These are phyloP conservation scores for Coniochaeta prunicola DNA, from an alignment of 2,329 filamentous ascomycete genomes.

Conservation along the genomic window DNA sequence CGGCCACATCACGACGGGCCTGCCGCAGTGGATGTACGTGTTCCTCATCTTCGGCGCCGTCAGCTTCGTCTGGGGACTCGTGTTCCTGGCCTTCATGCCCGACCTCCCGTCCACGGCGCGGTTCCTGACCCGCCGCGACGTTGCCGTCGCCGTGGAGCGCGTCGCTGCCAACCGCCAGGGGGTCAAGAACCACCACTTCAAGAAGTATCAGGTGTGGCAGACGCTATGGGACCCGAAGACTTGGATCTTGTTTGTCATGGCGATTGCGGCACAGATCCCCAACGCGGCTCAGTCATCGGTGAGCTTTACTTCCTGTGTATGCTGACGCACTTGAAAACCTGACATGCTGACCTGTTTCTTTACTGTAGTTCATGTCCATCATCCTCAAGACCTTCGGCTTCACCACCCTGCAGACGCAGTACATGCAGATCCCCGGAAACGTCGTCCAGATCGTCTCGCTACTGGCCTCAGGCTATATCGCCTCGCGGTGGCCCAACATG, in stretches of 20 bases:
- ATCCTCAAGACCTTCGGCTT: slow-evolving; percentile 25
- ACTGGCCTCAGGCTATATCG: slow-evolving; percentile 41
- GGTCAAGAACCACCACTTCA: slow-evolving; percentile 43
- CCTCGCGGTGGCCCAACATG: slow-evolving; percentile 42
- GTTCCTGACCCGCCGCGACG: slow-evolving; percentile 52
- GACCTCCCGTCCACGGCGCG: slow-evolving; percentile 56
- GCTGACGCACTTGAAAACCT: too few relatives aligned
- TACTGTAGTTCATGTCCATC: slow-evolving; percentile 22
- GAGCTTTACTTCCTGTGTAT: not conserved
- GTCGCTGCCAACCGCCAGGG: slow-evolving; percentile 44
- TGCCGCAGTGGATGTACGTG: slow-evolving; percentile 47
- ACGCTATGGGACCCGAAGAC: slow-evolving; percentile 47
- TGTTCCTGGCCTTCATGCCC: slow-evolving; percentile 50
- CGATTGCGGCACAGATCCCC: slow-evolving; percentile 13
- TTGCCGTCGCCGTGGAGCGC: slow-evolving; percentile 45
- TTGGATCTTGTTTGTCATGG: slow-evolving; percentile 46
- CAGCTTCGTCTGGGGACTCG: slow-evolving; percentile 46
- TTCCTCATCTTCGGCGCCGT: slow-evolving; percentile 53
- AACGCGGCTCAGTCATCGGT: slow-evolving; percentile 29
- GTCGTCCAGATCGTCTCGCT: slow-evolving; percentile 48
- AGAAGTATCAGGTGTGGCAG: slow-evolving; percentile 36
- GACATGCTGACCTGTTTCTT: not conserved
- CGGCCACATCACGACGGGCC: slow-evolving; percentile 46
- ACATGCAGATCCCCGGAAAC: slow-evolving; percentile 50
- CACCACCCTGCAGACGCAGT: slow-evolving; percentile 17